Percentiles rank a stretch among this genome's conserved stretches.
Conservation (phyloP, 1,284 basidiomycete species). For the Ustilago loliicola region DNA sequence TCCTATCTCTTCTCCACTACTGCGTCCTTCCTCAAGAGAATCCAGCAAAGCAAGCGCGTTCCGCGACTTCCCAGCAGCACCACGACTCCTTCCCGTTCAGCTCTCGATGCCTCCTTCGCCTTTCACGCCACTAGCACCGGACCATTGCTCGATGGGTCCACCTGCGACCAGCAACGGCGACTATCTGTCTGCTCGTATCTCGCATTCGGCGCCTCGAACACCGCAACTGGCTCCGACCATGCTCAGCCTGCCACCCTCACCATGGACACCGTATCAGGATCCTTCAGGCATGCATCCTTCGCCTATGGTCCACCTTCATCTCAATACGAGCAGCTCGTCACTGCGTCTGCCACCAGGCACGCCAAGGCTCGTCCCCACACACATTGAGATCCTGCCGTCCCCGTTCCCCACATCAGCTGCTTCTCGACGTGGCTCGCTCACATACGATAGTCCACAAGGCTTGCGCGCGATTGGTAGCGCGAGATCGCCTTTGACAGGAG, state of each 20-base stretch:
- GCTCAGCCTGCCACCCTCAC: conserved; percentile 61
- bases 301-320: conserved; percentile 48
- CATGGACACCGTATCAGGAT: conserved; percentile 55
- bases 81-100: conserved; percentile 56
- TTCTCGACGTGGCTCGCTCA: conserved; percentile 44
- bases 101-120: conserved; percentile 49
- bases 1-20: conserved; percentile 36
- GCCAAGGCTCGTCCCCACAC: conserved; percentile 55
- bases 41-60: conserved; percentile 28
- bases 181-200: conserved; percentile 37
- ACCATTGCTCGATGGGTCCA: conserved; percentile 18
- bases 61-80: conserved; percentile 48
- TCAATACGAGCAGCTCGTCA: conserved; percentile 46
- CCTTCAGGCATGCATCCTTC: conserved; percentile 10
- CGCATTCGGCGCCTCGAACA: conserved; percentile 46
- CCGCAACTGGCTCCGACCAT: conserved; percentile 56
- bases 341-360: conserved; percentile 51
- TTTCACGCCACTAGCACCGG: conserved; percentile 46
- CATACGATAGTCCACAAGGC: conserved; percentile 34
- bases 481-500: conserved; percentile 28
- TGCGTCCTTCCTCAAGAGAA: conserved; percentile 30
- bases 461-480: conserved; percentile 21
- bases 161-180: conserved; percentile 21
- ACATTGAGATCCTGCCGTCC: conserved; percentile 57
- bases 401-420: conserved; percentile 50